Percentiles rank a stretch among this genome's conserved stretches.
phyloP scores from a whole-genome alignment of 768 basidiomycete species.

The Clathrus columnatus region DNA sequence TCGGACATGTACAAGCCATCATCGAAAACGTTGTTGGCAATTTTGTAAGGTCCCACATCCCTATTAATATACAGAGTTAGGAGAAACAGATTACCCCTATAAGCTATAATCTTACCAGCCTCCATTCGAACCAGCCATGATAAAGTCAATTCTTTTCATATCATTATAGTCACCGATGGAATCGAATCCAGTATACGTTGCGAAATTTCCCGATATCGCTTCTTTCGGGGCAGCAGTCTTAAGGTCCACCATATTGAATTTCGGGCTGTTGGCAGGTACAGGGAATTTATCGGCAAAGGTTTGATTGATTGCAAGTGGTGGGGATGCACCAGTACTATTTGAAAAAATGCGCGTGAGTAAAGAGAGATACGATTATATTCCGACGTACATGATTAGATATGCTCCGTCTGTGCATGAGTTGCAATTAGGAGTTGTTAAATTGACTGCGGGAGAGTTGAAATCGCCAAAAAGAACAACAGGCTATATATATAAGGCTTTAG shows the following conservation, averaged over 20 bases:
- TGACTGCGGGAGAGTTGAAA: slow-evolving; percentile 29
- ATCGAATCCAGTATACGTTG: slow-evolving; percentile 44
- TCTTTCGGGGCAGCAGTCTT: slow-evolving; percentile 32
- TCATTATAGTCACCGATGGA: slow-evolving; percentile 27
- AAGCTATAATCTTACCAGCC: slow-evolving; percentile 30
- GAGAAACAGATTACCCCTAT: not conserved
- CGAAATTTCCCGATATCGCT: slow-evolving; percentile 35
- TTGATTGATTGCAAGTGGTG: slow-evolving; percentile 33
- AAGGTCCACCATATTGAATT: slow-evolving; percentile 38
- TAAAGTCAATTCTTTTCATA: slow-evolving; percentile 42
- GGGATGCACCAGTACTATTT: slow-evolving; percentile 30
- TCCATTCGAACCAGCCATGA: slow-evolving; percentile 38
- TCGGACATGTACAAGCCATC: slow-evolving; percentile 47
- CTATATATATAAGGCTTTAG: not conserved
- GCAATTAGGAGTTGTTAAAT: not conserved
- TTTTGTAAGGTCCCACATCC: slow-evolving; percentile 31
- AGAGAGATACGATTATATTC: too few relatives aligned
- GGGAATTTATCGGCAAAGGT: slow-evolving; percentile 36
- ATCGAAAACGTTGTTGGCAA: slow-evolving; percentile 35
- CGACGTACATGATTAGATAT: not conserved
- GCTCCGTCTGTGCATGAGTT: slow-evolving; percentile 5
- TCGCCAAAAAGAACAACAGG: slow-evolving; percentile 46
- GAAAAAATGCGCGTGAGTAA: not conserved
- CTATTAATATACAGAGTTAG: slow-evolving; percentile 17
- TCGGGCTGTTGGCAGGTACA: slow-evolving; percentile 23